A percentile compares a stretch with the other conserved stretches of the same genome.
Conservation (phyloP, 106 monocot genomes). For the Agapanthus africanus region DNA sequence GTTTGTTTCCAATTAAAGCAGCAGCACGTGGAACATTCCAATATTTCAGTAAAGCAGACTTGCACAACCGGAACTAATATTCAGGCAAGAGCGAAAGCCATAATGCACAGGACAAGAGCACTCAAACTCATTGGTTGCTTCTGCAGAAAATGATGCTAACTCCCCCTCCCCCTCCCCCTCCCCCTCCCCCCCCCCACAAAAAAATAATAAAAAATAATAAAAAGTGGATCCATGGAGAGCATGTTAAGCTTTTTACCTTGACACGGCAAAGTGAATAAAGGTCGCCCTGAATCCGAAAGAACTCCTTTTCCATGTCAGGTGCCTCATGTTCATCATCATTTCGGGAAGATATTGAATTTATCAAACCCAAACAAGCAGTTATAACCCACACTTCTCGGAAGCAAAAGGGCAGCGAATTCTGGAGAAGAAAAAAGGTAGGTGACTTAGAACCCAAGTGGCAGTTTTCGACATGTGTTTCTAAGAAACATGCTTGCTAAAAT, state of each 20-base stretch:
- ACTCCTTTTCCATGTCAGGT: constrained; percentile 80
- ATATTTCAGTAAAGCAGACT: background rate
- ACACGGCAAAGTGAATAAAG: constrained; percentile 87
- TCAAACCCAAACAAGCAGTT: constrained; percentile 75
- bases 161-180: no score
- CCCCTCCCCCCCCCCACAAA: no score
- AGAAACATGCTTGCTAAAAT: background rate
- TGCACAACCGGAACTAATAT: background rate
- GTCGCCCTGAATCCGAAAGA: constrained; percentile 79
- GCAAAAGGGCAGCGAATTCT: constrained; percentile 86
- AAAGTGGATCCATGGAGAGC: no score
- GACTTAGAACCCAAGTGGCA: background rate
- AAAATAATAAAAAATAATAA: no score
- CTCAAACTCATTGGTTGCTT: background rate
- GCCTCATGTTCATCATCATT: constrained; percentile 36
- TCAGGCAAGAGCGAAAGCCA: background rate
- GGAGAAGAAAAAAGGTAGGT: constrained; percentile 14
- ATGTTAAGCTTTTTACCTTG: constrained; percentile 54
- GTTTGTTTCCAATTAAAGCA: background rate
- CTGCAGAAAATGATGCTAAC: no score
- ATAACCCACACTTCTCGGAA: constrained; percentile 94
- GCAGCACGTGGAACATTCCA: background rate
- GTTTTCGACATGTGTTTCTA: background rate
- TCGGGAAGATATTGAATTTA: constrained; percentile 53
- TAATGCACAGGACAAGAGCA: background rate